A percentile compares a stretch with the other conserved stretches of the same genome.
Conservation (phyloP, 108 stramenopile species). For the Seminavis robusta region DNA sequence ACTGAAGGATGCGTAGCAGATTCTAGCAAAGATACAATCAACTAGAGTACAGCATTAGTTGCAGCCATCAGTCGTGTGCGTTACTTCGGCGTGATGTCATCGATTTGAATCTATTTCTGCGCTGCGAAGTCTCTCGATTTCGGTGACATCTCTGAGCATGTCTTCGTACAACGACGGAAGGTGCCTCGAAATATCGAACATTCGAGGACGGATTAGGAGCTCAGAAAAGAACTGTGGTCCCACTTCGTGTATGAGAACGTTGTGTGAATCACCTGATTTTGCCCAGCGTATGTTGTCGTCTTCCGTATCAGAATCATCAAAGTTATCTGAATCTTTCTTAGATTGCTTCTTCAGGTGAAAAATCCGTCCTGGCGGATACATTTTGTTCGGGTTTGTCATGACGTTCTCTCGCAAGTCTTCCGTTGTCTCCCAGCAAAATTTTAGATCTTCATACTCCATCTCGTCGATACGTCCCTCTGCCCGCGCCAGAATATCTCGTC, state of each 20-base stretch:
- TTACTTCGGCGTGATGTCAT: too few species aligned
- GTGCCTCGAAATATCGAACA: slow-evolving; percentile 66
- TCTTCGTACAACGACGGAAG: slow-evolving; percentile 63
- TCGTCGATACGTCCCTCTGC: slow-evolving; percentile 21
- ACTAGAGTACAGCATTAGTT: too few species aligned
- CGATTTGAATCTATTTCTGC: too few species aligned
- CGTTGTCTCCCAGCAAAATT: slow-evolving; percentile 48
- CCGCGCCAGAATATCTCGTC: slow-evolving; percentile 37
- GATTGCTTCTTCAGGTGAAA: slow-evolving; percentile 1
- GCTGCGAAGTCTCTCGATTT: too few species aligned
- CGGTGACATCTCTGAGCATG: too few species aligned
- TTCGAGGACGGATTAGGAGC: slow-evolving; percentile 44
- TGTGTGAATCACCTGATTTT: too few species aligned
- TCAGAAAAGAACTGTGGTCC: slow-evolving; percentile 30
- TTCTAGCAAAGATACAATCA: too few species aligned
- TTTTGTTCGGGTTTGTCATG: slow-evolving; percentile 48
- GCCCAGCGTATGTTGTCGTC: too few species aligned
- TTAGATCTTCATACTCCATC: slow-evolving; percentile 24
- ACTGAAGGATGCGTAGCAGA: too few species aligned
- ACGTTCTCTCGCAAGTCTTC: slow-evolving; percentile 25
- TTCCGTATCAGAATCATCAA: slow-evolving; percentile 6
- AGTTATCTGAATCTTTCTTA: too few species aligned
- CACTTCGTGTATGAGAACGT: slow-evolving; percentile 8
- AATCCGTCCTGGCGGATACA: slow-evolving; percentile 65
- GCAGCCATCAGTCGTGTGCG: too few species aligned